These are phyloP conservation scores for Detonula confervacea DNA, from an alignment of 352 stramenopile species.

Conservation along the genomic window DNA sequence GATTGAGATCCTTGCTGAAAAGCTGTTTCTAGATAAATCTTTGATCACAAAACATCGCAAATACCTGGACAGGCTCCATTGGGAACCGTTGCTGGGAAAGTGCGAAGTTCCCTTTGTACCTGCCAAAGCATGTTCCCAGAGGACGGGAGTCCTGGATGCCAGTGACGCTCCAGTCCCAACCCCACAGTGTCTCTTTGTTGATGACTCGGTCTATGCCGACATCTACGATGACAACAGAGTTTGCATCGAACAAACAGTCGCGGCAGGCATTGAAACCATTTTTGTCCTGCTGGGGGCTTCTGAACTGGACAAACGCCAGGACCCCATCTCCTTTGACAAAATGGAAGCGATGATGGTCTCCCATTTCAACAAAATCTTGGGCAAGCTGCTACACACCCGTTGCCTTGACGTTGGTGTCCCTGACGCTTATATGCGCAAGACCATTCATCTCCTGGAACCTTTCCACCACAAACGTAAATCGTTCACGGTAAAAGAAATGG, in stretches of 20 bases:
- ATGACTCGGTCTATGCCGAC: conserved; percentile 36
- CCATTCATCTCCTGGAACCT: too few species aligned
- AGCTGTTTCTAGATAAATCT: conserved; percentile 20
- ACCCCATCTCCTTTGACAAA: conserved; percentile 47
- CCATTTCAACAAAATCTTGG: conserved; percentile 27
- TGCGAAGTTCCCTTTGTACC: neutral
- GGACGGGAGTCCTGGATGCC: neutral
- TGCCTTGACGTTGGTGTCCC: neutral
- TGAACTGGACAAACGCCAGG: neutral
- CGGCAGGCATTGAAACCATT: conserved; percentile 33
- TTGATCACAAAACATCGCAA: conserved; percentile 4
- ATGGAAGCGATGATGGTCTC: conserved; percentile 33
- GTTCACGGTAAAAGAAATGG: too few species aligned
- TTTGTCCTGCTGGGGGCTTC: conserved; percentile 39
- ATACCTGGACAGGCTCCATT: conserved; percentile 22
- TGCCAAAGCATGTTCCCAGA: neutral
- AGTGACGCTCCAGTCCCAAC: conserved; percentile 1
- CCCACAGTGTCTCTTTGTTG: conserved; percentile 34
- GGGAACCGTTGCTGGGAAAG: neutral
- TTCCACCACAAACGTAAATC: too few species aligned
- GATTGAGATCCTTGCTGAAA: conserved; percentile 17
- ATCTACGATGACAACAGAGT: conserved; percentile 1
- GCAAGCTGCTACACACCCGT: too few species aligned
- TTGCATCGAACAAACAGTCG: conserved; percentile 26
- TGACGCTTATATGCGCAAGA: too few species aligned